A percentile compares a stretch with the other conserved stretches of the same genome.
phyloP scores from a whole-genome alignment of 345 rosid species.

The Arabis alpina region DNA sequence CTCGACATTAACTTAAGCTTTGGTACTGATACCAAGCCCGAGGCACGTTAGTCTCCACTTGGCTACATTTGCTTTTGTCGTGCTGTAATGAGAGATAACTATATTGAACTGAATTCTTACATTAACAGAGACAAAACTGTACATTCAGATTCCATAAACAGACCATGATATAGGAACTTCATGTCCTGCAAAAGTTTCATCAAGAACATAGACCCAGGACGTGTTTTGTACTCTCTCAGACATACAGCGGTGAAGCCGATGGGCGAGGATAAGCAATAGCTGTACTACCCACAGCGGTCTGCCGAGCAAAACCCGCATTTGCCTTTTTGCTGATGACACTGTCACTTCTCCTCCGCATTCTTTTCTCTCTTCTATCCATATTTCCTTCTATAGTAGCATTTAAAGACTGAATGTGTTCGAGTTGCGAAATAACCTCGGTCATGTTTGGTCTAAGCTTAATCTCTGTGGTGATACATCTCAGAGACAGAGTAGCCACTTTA shows the following conservation, averaged over 20 bases:
- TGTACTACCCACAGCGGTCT: constrained; percentile 36
- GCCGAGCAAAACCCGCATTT: constrained; percentile 33
- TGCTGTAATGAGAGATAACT: constrained; percentile 14
- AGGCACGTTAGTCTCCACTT: constrained; percentile 39
- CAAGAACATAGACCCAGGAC: constrained; percentile 29
- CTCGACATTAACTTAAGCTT: constrained; percentile 21
- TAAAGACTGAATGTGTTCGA: constrained; percentile 41
- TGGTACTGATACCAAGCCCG: constrained; percentile 34
- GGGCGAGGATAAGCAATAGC: constrained; percentile 45
- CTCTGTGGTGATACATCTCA: constrained; percentile 41
- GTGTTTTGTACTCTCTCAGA: constrained; percentile 30
- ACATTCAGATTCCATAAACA: constrained; percentile 30
- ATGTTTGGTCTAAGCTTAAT: constrained; percentile 43
- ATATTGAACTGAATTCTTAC: constrained; percentile 8
- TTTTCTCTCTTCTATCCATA: constrained; percentile 23
- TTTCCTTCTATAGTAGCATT: constrained; percentile 26
- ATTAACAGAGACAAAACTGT: constrained; percentile 35
- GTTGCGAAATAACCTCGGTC: constrained; percentile 39
- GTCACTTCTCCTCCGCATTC: constrained; percentile 45
- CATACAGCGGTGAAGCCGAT: constrained; percentile 36
- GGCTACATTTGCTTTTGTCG: not conserved
- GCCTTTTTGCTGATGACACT: constrained; percentile 33
- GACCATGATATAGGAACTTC: constrained; percentile 5
- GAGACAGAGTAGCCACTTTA: constrained; percentile 40
- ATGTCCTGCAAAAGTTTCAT: constrained; percentile 29